These are phyloP conservation scores for Aethionema arabicum DNA, from an alignment of 345 rosid genomes.

Conservation along the genomic window DNA sequence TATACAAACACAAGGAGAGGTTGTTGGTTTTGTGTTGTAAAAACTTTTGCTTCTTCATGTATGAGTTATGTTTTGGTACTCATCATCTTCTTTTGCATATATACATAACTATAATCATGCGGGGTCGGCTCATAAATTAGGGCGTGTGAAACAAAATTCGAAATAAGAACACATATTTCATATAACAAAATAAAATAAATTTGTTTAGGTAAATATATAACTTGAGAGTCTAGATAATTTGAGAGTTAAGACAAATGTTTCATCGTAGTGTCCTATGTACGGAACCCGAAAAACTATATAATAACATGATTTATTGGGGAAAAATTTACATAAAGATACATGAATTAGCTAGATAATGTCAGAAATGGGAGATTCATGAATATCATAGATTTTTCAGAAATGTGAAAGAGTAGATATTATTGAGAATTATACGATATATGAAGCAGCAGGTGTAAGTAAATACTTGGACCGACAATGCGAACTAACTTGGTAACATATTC, in stretches of 20 bases:
- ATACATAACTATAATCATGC: not conserved
- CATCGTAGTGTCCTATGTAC: no score
- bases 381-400: conserved; percentile 7
- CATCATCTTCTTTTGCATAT: conserved; percentile 21
- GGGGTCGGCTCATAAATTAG: no score
- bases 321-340: conserved; percentile 11
- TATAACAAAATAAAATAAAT: no score
- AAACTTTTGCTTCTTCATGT: conserved; percentile 28
- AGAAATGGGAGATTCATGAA: conserved; percentile 12
- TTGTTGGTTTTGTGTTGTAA: conserved; percentile 30
- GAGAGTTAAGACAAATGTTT: no score
- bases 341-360: conserved; percentile 20
- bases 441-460: not conserved
- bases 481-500: conserved; percentile 16
- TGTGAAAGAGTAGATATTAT: conserved; percentile 14
- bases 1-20: conserved; percentile 35
- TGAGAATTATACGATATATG: not conserved
- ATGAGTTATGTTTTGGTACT: conserved; percentile 26
- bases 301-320: conserved; percentile 5
- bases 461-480: conserved; percentile 30
- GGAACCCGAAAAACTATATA: not conserved
- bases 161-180: no score
- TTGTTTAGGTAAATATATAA: no score
- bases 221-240: no score
- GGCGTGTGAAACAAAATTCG: no score